Percentiles rank a stretch among this genome's conserved stretches.
phyloP scores from a whole-genome alignment of 208 protist genomes.

The Jaenimonas drosophilae region DNA sequence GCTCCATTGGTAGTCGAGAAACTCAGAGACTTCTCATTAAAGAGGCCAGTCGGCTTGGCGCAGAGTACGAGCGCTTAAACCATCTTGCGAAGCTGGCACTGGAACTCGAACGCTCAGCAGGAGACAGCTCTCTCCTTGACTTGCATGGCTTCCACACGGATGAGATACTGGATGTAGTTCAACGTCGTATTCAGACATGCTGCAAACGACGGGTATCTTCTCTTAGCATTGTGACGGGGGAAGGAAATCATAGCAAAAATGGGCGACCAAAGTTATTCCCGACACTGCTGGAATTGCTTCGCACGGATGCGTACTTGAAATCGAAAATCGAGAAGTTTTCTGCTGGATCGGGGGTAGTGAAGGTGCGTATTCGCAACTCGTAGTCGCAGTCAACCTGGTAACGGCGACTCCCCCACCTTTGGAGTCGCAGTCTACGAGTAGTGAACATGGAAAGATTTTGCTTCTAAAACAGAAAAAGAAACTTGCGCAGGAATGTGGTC shows the following conservation, averaged over 20 bases:
- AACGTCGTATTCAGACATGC: not conserved
- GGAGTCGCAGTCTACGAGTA: no score
- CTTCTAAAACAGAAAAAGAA: no score
- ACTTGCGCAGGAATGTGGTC: no score
- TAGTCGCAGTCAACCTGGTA: no score
- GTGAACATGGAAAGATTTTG: no score
- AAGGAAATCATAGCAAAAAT: constrained; percentile 2
- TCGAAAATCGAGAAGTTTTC: no score
- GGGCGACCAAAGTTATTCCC: constrained; percentile 1
- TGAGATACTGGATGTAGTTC: constrained; percentile 58
- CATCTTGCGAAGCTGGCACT: constrained; percentile 72
- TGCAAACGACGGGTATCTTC: not conserved
- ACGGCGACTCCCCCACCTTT: no score
- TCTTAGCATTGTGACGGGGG: not conserved
- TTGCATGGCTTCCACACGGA: constrained; percentile 72
- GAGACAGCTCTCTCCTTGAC: constrained; percentile 40
- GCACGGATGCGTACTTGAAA: no score
- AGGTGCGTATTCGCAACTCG: no score
- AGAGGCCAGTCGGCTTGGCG: constrained; percentile 38
- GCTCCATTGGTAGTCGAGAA: constrained; percentile 25
- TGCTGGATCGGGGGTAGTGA: no score
- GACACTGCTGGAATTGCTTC: not conserved
- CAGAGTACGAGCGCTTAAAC: constrained; percentile 70
- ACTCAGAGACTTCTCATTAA: constrained; percentile 43
- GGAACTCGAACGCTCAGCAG: constrained; percentile 43